Evolutionary conservation across 352 stramenopile genomes (phyloP).

Genomic region (Globisporangium megalacanthum): DNA sequence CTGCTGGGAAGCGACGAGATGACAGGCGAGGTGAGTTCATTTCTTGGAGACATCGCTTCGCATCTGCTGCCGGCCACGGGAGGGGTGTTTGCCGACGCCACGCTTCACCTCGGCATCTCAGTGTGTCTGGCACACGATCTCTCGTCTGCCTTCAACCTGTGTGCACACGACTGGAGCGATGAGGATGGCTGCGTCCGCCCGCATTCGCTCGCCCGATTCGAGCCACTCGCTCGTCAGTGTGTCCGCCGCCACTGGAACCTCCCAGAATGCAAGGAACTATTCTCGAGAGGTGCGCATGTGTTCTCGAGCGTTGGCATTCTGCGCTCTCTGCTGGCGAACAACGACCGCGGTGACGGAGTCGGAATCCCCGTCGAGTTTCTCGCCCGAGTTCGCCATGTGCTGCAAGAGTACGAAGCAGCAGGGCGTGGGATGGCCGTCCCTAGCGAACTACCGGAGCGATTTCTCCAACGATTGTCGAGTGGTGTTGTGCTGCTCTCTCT

Average conservation of each 20-base stretch:
- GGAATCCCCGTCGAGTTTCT: constrained; percentile 33
- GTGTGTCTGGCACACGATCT: constrained; percentile 32
- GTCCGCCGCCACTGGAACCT: constrained; percentile 36
- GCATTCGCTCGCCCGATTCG: not conserved
- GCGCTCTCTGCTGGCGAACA: constrained; percentile 21
- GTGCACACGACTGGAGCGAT: not conserved
- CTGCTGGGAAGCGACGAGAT: not conserved
- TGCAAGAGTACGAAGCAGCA: constrained; percentile 42
- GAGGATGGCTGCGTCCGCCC: not conserved
- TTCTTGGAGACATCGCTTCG: constrained; percentile 22
- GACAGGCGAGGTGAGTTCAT: not conserved
- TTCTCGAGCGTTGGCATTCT: constrained; percentile 38
- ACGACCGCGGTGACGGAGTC: not conserved
- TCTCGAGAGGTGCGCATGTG: constrained; percentile 35
- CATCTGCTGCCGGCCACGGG: constrained; percentile 21
- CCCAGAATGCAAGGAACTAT: constrained; percentile 22
- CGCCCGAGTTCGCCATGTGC: constrained; percentile 15
- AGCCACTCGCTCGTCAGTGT: constrained; percentile 27
- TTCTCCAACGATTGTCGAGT: constrained; percentile 21
- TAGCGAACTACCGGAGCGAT: constrained; percentile 15
- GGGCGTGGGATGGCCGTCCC: constrained; percentile 11
- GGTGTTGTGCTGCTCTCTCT: constrained; percentile 28
- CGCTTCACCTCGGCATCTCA: constrained; percentile 30
- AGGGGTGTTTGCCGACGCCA: constrained; percentile 23
- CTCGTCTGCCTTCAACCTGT: constrained; percentile 12